Conservation (phyloP, 2,329 filamentous ascomycete species). For the Scedosporium boydii region DNA sequence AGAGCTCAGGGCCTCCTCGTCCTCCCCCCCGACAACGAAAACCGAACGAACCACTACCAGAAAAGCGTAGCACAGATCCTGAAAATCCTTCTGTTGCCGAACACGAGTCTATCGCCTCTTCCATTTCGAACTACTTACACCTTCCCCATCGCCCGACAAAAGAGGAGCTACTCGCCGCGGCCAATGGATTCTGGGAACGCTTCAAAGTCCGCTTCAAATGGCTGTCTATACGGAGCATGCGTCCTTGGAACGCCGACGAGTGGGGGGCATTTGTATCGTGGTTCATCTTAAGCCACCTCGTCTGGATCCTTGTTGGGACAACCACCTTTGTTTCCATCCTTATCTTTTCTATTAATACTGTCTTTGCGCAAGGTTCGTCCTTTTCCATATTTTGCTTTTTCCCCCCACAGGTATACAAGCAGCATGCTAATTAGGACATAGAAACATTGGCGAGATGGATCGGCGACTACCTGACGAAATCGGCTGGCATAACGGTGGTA, state of each 20-base stretch:
- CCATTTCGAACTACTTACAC: conserved; percentile 51
- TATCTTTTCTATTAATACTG: conserved; percentile 88
- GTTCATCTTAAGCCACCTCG: conserved; percentile 85
- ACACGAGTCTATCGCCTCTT: conserved; percentile 35
- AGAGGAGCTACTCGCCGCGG: conserved; percentile 83
- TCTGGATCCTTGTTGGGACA: conserved; percentile 94
- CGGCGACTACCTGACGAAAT: conserved; percentile 90
- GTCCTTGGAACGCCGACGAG: conserved; percentile 93
- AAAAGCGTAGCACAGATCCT: not conserved
- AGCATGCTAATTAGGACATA: conserved; percentile 21
- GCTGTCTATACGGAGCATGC: conserved; percentile 87
- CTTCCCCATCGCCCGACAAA: conserved; percentile 75
- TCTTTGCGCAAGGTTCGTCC: conserved; percentile 75
- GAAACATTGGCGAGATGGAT: conserved; percentile 91
- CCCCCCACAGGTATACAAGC: not conserved
- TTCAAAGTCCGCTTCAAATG: conserved; percentile 92
- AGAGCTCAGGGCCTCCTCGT: not conserved
- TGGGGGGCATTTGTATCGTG: conserved; percentile 91
- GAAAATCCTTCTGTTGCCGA: conserved; percentile 13
- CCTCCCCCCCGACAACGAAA: not conserved
- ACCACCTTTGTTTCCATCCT: conserved; percentile 93
- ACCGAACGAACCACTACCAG: not conserved
- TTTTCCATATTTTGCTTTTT: not conserved
- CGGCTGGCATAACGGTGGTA: conserved; percentile 84
- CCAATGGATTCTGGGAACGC: conserved; percentile 86